Percentiles rank a stretch among this genome's conserved stretches.
Conservation (phyloP, 2,329 filamentous ascomycete genomes). For the Arthrobotrys sinensis region DNA sequence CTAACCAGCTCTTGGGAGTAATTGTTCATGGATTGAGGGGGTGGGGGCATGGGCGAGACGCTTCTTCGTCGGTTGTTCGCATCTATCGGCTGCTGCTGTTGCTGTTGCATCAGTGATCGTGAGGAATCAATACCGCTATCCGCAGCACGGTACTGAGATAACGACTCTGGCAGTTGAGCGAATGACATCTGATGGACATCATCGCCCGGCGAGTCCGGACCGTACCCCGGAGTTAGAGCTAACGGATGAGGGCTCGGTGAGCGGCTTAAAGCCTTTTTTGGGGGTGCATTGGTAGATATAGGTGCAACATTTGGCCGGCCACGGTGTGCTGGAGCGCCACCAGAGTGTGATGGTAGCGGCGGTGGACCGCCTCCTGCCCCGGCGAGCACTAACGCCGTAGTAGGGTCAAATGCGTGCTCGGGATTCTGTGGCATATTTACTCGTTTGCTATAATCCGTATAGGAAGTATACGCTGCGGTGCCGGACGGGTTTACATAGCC, state of each 20-base stretch:
- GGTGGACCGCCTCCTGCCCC: slow-evolving; percentile 46
- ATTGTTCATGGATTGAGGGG: slow-evolving; percentile 43
- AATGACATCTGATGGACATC: slow-evolving; percentile 34
- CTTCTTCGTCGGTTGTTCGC: slow-evolving; percentile 47
- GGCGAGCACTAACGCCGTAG: slow-evolving; percentile 49
- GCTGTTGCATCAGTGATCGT: slow-evolving; percentile 49
- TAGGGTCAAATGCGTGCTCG: slow-evolving; percentile 56
- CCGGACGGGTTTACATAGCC: slow-evolving; percentile 19
- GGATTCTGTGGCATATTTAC: slow-evolving; percentile 47
- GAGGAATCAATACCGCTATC: slow-evolving; percentile 38
- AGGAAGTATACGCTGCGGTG: slow-evolving; percentile 38
- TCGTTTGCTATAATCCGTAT: slow-evolving; percentile 50
- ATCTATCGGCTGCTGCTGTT: slow-evolving; percentile 49
- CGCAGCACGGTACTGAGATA: slow-evolving; percentile 47
- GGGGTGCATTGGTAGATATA: slow-evolving; percentile 43
- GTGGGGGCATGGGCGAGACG: slow-evolving; percentile 41
- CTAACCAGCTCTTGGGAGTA: slow-evolving; percentile 54
- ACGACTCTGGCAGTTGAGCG: slow-evolving; percentile 18
- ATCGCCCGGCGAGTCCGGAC: slow-evolving; percentile 47
- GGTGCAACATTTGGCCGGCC: slow-evolving; percentile 42
- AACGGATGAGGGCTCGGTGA: slow-evolving; percentile 54
- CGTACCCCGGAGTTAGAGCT: slow-evolving; percentile 49
- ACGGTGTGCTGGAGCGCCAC: slow-evolving; percentile 22
- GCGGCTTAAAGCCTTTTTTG: slow-evolving; percentile 36
- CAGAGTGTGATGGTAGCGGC: slow-evolving; percentile 44